These are phyloP conservation scores for Globisporangium irregulare DNA, from an alignment of 352 stramenopile species.

Conservation along the genomic window DNA sequence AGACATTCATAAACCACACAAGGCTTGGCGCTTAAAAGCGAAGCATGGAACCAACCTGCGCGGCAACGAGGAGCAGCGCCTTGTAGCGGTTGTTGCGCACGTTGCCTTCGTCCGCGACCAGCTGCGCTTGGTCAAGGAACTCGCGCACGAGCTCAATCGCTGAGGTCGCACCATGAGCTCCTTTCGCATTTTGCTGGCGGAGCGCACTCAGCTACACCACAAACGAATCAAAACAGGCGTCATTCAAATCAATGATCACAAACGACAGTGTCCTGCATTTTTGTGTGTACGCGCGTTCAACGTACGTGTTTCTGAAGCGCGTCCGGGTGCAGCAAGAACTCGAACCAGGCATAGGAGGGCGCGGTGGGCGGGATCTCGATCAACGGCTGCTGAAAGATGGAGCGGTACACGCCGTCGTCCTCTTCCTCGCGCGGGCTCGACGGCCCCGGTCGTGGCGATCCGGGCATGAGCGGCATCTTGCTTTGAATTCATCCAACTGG, in stretches of 20 bases:
- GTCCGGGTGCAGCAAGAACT: slow-evolving; percentile 81
- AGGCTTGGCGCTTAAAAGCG: background rate
- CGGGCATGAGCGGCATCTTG: slow-evolving; percentile 56
- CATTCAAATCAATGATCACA: background rate
- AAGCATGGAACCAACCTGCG: slow-evolving; percentile 29
- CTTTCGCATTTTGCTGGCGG: slow-evolving; percentile 37
- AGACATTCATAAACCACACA: background rate
- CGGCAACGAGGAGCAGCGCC: slow-evolving; percentile 64
- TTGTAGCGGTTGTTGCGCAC: slow-evolving; percentile 72
- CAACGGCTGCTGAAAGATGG: slow-evolving; percentile 79
- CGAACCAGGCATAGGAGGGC: slow-evolving; percentile 79
- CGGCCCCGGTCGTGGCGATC: slow-evolving; percentile 47
- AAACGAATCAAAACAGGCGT: background rate
- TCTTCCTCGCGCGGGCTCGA: slow-evolving; percentile 26
- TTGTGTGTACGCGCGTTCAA: background rate
- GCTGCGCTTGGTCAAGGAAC: slow-evolving; percentile 81
- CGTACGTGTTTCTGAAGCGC: slow-evolving; percentile 73
- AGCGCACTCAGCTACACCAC: slow-evolving; percentile 44
- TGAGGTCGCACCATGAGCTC: slow-evolving; percentile 55
- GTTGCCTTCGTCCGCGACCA: slow-evolving; percentile 75
- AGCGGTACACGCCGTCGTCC: slow-evolving; percentile 78
- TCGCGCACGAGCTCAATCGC: slow-evolving; percentile 79
- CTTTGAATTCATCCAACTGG: background rate
- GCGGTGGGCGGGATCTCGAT: slow-evolving; percentile 65
- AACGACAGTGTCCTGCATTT: background rate